These are phyloP conservation scores for Lichtheimia hyalospora DNA, from an alignment of 371 early-diverging fungal species.

Conservation along the genomic window DNA sequence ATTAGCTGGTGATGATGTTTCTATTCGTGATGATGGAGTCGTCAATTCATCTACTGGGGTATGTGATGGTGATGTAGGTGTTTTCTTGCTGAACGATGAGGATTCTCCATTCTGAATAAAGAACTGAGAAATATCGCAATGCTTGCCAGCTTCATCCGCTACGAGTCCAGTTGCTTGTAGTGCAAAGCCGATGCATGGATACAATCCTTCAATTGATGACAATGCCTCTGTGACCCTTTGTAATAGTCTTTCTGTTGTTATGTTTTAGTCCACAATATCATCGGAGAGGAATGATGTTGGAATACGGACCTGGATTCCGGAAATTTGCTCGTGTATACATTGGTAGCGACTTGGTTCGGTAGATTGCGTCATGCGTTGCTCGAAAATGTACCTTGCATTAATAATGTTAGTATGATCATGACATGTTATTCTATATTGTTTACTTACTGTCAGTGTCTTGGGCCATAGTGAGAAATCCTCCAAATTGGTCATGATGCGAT, in stretches of 20 bases:
- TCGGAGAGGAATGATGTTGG: background rate
- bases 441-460: conserved; percentile 36
- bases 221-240: conserved; percentile 25
- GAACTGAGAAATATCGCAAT: conserved; percentile 31
- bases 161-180: conserved; percentile 28
- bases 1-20: background rate
- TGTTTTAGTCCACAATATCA: background rate
- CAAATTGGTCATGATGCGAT: conserved; percentile 48
- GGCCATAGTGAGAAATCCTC: conserved; percentile 59
- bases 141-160: conserved; percentile 23
- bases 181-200: conserved; percentile 40
- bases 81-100: background rate
- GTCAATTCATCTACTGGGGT: background rate
- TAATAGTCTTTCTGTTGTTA: conserved; percentile 17
- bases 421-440: background rate
- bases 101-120: conserved; percentile 12
- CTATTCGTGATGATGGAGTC: background rate
- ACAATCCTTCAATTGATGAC: conserved; percentile 17
- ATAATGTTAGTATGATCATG: background rate
- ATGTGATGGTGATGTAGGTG: background rate
- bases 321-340: conserved; percentile 20
- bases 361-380: conserved; percentile 11
- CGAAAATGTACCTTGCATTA: conserved; percentile 8
- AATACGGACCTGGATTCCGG: conserved; percentile 20
- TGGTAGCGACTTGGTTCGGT: conserved; percentile 28